A percentile compares a stretch with the other conserved stretches of the same genome.
Evolutionary conservation across 2,329 filamentous ascomycete genomes (phyloP).

Genomic region (Cladosporium velox): DNA sequence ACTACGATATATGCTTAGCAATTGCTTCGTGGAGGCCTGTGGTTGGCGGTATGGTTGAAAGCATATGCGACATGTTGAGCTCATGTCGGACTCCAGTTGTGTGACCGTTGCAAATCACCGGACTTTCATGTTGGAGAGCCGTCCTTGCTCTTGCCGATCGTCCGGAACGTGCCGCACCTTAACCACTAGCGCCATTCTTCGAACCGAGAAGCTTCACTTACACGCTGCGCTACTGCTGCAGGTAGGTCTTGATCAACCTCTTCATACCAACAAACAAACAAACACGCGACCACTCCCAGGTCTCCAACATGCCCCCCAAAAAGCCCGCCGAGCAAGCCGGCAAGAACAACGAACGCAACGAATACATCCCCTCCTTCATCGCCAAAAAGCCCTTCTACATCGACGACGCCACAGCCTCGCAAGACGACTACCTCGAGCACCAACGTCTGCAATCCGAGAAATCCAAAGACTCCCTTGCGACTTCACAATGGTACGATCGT

Average conservation of each 20-base stretch:
- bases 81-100: neutral
- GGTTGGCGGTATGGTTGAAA: neutral
- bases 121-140: conserved; percentile 1
- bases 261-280: neutral
- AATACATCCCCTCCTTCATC: conserved; percentile 98
- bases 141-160: neutral
- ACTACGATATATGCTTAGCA: conserved; percentile 16
- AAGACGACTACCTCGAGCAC: conserved; percentile 91
- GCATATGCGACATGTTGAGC: conserved; percentile 1
- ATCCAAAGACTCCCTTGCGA: conserved; percentile 57
- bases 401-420: conserved; percentile 69
- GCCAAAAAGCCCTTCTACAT: conserved; percentile 97
- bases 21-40: conserved; percentile 5
- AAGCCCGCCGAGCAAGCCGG: conserved; percentile 74
- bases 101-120: neutral
- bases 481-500: conserved; percentile 89
- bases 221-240: conserved; percentile 1
- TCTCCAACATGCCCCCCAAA: conserved; percentile 55
- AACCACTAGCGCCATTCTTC: neutral
- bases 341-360: conserved; percentile 80
- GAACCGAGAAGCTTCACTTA: conserved; percentile 6
- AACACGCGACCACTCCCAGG: neutral
- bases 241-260: neutral
- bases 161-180: conserved; percentile 4
- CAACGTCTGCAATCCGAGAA: conserved; percentile 77